Evolutionary conservation across 2,329 filamentous ascomycete species (phyloP).

Genomic region (Niveomyces coronatus): DNA sequence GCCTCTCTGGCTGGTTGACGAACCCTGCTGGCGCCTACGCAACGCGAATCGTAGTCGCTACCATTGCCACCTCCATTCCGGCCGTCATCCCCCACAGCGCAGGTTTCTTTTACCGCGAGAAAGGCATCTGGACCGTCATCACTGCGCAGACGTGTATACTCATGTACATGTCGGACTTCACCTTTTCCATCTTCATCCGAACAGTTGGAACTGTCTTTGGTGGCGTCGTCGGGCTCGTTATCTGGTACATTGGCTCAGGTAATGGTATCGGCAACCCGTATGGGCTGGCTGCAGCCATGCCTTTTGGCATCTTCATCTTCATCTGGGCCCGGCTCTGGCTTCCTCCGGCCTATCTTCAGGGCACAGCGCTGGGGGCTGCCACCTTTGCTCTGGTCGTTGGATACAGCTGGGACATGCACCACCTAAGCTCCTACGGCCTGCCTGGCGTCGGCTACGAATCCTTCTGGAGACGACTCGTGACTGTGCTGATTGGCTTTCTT

Average conservation of each 20-base stretch:
- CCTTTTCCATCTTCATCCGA: conserved; percentile 32
- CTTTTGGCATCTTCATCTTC: conserved; percentile 23
- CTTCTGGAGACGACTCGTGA: conserved; percentile 36
- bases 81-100: conserved; percentile 30
- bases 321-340: conserved; percentile 27
- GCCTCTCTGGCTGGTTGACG: conserved; percentile 29
- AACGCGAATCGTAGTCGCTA: conserved; percentile 36
- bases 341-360: conserved; percentile 18
- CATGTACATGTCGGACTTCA: conserved; percentile 41
- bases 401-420: conserved; percentile 35
- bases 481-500: conserved; percentile 33
- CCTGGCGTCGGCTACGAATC: conserved; percentile 36
- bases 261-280: conserved; percentile 37
- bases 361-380: conserved; percentile 21
- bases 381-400: conserved; percentile 35
- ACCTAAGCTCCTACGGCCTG: conserved; percentile 32
- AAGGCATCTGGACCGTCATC: conserved; percentile 41
- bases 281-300: conserved; percentile 35
- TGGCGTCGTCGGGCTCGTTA: conserved; percentile 33
- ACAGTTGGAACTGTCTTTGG: conserved; percentile 34
- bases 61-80: conserved; percentile 32
- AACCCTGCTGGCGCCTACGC: conserved; percentile 35
- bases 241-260: conserved; percentile 43
- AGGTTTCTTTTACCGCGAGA: conserved; percentile 41
- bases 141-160: conserved; percentile 39